These are phyloP conservation scores for Scenedesmus sp. DNA, from an alignment of 163 green algal genomes.

Conservation along the genomic window DNA sequence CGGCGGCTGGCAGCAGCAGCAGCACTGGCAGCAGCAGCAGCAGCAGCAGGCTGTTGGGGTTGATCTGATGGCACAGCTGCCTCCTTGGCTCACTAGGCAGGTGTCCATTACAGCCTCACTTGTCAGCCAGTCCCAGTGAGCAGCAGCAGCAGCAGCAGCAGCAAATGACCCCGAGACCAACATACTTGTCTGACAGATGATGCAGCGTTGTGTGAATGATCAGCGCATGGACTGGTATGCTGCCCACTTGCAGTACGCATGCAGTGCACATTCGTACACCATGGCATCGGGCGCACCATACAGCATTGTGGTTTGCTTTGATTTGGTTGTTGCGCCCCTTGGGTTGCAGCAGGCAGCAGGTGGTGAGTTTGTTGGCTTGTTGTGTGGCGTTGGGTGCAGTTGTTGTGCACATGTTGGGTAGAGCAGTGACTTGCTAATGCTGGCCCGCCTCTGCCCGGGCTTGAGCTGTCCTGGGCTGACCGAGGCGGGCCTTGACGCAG, in stretches of 20 bases:
- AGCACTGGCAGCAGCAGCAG: not conserved
- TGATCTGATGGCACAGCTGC: conserved; percentile 25
- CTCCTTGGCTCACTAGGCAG: conserved; percentile 13
- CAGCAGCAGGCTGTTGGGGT: not conserved
- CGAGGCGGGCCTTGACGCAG: too few relatives aligned
- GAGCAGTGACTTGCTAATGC: too few relatives aligned
- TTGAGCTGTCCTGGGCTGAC: too few relatives aligned
- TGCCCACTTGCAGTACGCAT: not conserved
- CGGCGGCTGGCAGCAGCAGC: not conserved
- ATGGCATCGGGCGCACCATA: too few relatives aligned
- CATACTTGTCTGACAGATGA: not conserved
- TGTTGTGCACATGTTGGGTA: too few relatives aligned
- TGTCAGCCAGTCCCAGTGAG: not conserved
- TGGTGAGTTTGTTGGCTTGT: too few relatives aligned
- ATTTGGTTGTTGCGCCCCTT: too few relatives aligned
- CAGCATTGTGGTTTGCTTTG: too few relatives aligned
- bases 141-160: not conserved
- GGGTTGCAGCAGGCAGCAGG: too few relatives aligned
- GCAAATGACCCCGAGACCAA: not conserved
- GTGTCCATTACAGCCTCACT: not conserved
- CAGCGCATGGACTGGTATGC: not conserved
- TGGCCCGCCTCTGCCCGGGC: too few relatives aligned
- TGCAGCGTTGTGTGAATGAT: not conserved
- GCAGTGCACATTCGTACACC: not conserved
- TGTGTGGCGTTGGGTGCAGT: too few relatives aligned